Base-by-base conservation (phyloP, 1,284 basidiomycete species). In the Moniliophthora roreri region DNA sequence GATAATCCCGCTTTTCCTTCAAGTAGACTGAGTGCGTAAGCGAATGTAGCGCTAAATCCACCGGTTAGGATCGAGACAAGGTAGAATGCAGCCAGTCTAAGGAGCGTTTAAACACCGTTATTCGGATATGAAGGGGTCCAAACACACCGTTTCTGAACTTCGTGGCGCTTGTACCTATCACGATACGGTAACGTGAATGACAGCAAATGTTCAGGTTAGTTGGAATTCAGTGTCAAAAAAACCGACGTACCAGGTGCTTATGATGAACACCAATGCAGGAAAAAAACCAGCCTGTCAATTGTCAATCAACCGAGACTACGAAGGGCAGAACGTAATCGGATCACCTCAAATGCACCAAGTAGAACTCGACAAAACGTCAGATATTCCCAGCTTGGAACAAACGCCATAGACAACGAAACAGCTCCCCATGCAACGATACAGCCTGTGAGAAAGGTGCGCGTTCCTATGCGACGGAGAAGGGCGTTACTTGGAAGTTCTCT, bases 151-250 rank as follows among this genome's bases (percentile, higher is more conserved):
- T 69, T 75, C 55, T 78, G 76, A 13, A 76, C 72, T 66, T 78
- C 75, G 51, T 76, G 70, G 23, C 75, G 71, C 18, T 62, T 73
- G 62, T 79, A 79, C 76, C 75, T 77, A n/a, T n/a, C n/a, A n/a
- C n/a, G 52, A 15, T 18, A 51, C 7, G 24, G 32, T 18, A 16
- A 49, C 34, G 47, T 40, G 40, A 50, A 47, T 26, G 21, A 50
- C 32, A 42, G 32, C 23, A 50, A 40, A 32, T 34, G 6, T n/a
- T n/a, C 20, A 39, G 16, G 23, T 23, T 36, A 45, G 16, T 16
- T 3, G 13, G 20, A 38, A n/a, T n/a, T n/a, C n/a, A n/a, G n/a
- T n/a, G n/a, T n/a, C n/a, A n/a, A n/a, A n/a, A n/a, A n/a, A n/a
- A 23, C 32, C 11, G n/a, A 54, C 66, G 16, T 52, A 76, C 77